Conservation (phyloP, 225 moss, liverwort and hornwort genomes). For the Physcomitrellopsis africana region DNA sequence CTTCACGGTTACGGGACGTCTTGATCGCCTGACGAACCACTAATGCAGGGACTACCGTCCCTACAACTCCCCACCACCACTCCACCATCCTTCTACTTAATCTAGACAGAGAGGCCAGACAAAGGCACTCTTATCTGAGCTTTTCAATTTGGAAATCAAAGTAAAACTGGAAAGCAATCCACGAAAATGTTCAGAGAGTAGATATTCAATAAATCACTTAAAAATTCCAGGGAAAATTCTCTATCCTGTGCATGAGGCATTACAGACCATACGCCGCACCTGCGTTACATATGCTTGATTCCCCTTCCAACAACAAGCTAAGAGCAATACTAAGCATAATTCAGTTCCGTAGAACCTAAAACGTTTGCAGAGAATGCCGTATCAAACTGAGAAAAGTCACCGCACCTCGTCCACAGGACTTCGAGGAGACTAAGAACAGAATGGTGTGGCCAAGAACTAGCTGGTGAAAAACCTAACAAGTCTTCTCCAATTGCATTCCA, state of each 20-base stretch:
- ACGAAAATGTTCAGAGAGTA: not conserved
- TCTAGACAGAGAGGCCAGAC: conserved; percentile 20
- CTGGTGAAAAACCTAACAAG: not conserved
- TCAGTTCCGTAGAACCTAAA: not conserved
- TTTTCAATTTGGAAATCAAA: not conserved
- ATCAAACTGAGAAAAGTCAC: not conserved
- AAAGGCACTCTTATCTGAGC: not conserved
- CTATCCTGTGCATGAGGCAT: not conserved
- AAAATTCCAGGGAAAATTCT: conserved; percentile 5
- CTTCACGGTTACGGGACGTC: conserved; percentile 75
- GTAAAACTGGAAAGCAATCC: not conserved
- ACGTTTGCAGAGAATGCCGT: not conserved
- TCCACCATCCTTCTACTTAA: conserved; percentile 74
- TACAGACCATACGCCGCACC: not conserved
- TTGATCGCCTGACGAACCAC: conserved; percentile 87
- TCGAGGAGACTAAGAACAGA: not conserved
- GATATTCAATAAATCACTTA: conserved; percentile 23
- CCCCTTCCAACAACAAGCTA: not conserved
- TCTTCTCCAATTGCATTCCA: not conserved
- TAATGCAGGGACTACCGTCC: conserved; percentile 90
- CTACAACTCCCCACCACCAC: conserved; percentile 99
- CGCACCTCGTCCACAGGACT: not conserved
- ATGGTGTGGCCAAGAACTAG: not conserved
- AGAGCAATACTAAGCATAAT: not conserved
- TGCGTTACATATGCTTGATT: not conserved